Percentiles rank a stretch among this genome's conserved stretches.
Conservation (phyloP, 306 rosid genomes). For the Ziziphus jujuba region DNA sequence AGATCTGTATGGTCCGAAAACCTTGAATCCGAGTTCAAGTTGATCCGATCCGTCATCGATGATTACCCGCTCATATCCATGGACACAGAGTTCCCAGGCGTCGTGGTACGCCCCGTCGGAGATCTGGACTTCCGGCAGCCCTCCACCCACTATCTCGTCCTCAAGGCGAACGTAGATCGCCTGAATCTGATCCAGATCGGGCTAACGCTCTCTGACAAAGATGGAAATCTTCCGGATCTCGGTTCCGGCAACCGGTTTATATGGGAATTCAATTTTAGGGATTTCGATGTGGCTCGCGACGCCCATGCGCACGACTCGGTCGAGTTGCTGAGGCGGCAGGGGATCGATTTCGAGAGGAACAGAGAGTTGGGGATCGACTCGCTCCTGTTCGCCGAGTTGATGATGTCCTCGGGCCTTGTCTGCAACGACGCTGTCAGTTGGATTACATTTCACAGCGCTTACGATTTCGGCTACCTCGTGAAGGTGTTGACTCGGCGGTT, state of each 20-base stretch:
- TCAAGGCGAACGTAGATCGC: conserved; percentile 77
- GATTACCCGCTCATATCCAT: conserved; percentile 45
- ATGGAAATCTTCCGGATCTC: conserved; percentile 53
- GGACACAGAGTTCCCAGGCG: conserved; percentile 90
- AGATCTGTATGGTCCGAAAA: conserved; percentile 68
- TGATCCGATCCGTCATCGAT: conserved; percentile 48
- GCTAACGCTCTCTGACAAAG: conserved; percentile 44
- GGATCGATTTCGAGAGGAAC: conserved; percentile 60
- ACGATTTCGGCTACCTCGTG: conserved; percentile 71
- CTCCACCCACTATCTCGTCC: conserved; percentile 35
- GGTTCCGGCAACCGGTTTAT: conserved; percentile 36
- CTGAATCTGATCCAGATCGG: conserved; percentile 72
- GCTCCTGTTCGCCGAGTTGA: conserved; percentile 46
- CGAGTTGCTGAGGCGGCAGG: conserved; percentile 54
- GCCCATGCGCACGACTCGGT: conserved; percentile 56
- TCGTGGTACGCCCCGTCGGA: conserved; percentile 41
- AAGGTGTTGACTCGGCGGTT: conserved; percentile 47
- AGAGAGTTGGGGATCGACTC: conserved; percentile 43
- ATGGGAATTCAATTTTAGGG: conserved; percentile 71
- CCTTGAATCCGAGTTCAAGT: conserved; percentile 43
- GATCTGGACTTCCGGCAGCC: conserved; percentile 17
- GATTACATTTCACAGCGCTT: conserved; percentile 70
- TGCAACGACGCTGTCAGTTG: conserved; percentile 48
- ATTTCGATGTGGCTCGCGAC: conserved; percentile 61
- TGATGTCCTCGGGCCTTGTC: conserved; percentile 77